phyloP scores from a whole-genome alignment of 2,329 filamentous ascomycete genomes.

The Nemania sp. region DNA sequence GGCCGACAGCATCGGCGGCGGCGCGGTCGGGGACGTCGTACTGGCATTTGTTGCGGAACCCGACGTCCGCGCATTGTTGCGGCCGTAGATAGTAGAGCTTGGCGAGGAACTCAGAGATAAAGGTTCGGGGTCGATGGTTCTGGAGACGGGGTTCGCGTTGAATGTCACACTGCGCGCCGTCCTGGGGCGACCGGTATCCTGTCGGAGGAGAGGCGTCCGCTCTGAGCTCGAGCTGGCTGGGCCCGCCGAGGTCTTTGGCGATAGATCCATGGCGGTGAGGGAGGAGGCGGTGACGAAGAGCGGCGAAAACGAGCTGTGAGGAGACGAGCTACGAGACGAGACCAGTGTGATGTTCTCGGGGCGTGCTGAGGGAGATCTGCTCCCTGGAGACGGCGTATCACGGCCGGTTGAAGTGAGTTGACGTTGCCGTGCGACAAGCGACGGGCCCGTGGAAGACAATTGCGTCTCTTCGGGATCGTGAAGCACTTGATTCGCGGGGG shows the following conservation, averaged over 20 bases:
- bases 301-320: not conserved
- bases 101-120: slow-evolving; percentile 39
- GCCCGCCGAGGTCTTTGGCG: slow-evolving; percentile 32
- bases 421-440: slow-evolving; percentile 7
- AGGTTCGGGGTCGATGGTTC: slow-evolving; percentile 60
- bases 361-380: not conserved
- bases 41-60: slow-evolving; percentile 38
- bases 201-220: slow-evolving; percentile 41
- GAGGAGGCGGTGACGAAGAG: too few species aligned
- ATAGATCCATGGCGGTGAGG: slow-evolving; percentile 37
- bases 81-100: slow-evolving; percentile 40
- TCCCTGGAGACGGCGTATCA: not conserved
- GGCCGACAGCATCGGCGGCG: slow-evolving; percentile 70
- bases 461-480: not conserved
- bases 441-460: not conserved
- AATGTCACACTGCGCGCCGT: slow-evolving; percentile 73
- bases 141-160: slow-evolving; percentile 69
- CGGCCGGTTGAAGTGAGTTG: not conserved
- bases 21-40: slow-evolving; percentile 40
- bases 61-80: slow-evolving; percentile 41
- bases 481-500: not conserved
- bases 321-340: not conserved
- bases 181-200: slow-evolving; percentile 46
- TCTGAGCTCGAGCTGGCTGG: slow-evolving; percentile 33
- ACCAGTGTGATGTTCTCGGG: not conserved